Conservation (phyloP, 1,284 basidiomycete species). For the Amylostereum areolatum region DNA sequence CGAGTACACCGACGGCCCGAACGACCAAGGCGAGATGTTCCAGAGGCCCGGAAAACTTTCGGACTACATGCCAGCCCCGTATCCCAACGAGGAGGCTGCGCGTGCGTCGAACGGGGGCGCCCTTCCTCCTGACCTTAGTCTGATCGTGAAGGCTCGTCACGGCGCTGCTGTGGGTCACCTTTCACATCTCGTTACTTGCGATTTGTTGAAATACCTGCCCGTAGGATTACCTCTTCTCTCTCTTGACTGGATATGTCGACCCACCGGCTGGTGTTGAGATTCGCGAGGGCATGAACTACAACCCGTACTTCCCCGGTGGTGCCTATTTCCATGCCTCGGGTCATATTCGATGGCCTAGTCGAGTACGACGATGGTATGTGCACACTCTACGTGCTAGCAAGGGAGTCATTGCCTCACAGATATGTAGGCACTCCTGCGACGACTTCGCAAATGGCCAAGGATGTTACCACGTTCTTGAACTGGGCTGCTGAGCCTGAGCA, state of each 20-base stretch:
- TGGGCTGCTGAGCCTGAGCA: constrained; percentile 98
- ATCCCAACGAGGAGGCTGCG: constrained; percentile 98
- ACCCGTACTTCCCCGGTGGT: constrained; percentile 96
- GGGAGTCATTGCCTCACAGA: background rate
- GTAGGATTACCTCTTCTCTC: constrained; percentile 95
- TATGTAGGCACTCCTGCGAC: constrained; percentile 86
- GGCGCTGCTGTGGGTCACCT: constrained; percentile 75
- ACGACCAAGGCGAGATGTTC: constrained; percentile 97
- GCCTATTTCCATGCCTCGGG: constrained; percentile 98
- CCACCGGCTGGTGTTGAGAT: constrained; percentile 95
- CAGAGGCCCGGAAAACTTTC: constrained; percentile 95
- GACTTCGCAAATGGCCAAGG: constrained; percentile 99
- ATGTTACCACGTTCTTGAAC: constrained; percentile 91
- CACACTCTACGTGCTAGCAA: background rate
- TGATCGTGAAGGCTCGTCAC: constrained; percentile 98
- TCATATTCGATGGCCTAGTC: constrained; percentile 92
- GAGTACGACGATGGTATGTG: constrained; percentile 86
- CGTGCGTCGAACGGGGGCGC: constrained; percentile 93
- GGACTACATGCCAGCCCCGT: constrained; percentile 95
- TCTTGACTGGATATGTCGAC: constrained; percentile 96
- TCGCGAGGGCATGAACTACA: constrained; percentile 97
- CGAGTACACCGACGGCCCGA: constrained; percentile 96
- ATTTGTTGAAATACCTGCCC: constrained; percentile 4
- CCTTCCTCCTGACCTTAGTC: constrained; percentile 92
- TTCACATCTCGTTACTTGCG: background rate